A percentile compares a stretch with the other conserved stretches of the same genome.
These are phyloP conservation scores for Paspalum notatum DNA, from an alignment of 176 grass and related monocot genomes.

Conservation along the genomic window DNA sequence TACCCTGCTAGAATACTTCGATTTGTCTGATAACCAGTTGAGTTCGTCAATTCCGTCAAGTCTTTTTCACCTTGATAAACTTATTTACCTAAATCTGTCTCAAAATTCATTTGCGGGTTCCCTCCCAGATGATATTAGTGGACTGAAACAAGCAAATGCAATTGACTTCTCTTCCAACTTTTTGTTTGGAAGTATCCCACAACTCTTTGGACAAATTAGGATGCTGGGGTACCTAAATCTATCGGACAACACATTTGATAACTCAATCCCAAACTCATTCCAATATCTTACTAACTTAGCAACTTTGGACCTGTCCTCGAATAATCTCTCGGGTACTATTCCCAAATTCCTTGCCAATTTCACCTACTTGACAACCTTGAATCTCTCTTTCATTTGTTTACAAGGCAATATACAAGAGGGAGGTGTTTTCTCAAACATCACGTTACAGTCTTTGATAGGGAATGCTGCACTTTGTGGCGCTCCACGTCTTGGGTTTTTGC, in stretches of 20 bases:
- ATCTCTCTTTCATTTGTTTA: conserved; percentile 2
- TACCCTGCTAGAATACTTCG: background rate
- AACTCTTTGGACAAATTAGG: background rate
- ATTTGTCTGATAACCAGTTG: background rate
- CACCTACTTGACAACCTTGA: background rate
- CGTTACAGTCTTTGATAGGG: background rate
- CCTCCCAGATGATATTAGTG: background rate
- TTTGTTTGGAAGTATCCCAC: too few species aligned
- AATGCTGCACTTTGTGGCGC: background rate
- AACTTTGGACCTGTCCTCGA: too few species aligned
- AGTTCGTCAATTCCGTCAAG: background rate
- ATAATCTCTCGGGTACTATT: background rate
- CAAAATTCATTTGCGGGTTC: background rate
- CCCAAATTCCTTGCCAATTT: background rate
- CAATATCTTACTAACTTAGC: background rate
- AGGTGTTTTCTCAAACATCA: conserved; percentile 1
- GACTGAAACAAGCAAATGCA: background rate
- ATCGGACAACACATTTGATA: background rate
- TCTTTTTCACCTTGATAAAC: background rate
- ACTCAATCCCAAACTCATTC: background rate
- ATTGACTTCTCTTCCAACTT: too few species aligned
- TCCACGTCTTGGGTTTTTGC: background rate
- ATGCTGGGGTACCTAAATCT: background rate
- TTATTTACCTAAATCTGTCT: too few species aligned
- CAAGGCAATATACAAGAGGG: conserved; percentile 3